Conservation (phyloP, 257 asterid species). For the Galeopsis tetrahit region DNA sequence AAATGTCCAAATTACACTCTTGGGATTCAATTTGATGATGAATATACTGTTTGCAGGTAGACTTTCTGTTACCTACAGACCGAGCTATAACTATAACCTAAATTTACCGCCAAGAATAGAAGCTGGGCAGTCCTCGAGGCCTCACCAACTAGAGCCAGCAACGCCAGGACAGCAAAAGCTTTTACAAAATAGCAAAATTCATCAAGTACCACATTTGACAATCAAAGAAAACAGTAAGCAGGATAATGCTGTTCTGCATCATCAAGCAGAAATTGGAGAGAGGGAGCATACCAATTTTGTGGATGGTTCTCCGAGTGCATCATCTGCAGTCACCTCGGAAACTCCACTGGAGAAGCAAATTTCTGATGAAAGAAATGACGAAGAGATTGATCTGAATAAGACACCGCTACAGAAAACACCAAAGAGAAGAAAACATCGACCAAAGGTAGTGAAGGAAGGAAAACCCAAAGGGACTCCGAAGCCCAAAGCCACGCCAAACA, state of each 20-base stretch:
- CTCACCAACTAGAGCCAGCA: conserved; percentile 47
- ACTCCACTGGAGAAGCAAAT: conserved; percentile 40
- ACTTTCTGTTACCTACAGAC: conserved; percentile 40
- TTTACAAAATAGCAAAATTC: conserved; percentile 35
- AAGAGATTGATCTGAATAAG: conserved; percentile 57
- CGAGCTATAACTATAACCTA: conserved; percentile 41
- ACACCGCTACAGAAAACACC: conserved; percentile 68
- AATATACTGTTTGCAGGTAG: conserved; percentile 50
- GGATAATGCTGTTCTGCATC: conserved; percentile 36
- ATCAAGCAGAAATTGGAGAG: conserved; percentile 36
- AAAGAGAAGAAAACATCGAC: conserved; percentile 78
- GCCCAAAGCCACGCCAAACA: conserved; percentile 42
- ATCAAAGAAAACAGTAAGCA: conserved; percentile 43
- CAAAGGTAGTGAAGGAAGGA: conserved; percentile 78
- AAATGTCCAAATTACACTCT: background rate
- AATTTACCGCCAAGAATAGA: conserved; percentile 42
- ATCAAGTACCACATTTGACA: conserved; percentile 33
- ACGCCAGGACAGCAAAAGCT: conserved; percentile 62
- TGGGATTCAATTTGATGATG: conserved; percentile 21
- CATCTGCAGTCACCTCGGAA: conserved; percentile 38
- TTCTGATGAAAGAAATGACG: conserved; percentile 39
- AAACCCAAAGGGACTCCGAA: conserved; percentile 62
- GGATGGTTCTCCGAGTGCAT: conserved; percentile 33
- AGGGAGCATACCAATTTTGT: conserved; percentile 33
- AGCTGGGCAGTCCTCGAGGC: conserved; percentile 43